Evolutionary conservation across 2,329 filamentous ascomycete genomes (phyloP).

Genomic region (Dryadomyces sulphureus): DNA sequence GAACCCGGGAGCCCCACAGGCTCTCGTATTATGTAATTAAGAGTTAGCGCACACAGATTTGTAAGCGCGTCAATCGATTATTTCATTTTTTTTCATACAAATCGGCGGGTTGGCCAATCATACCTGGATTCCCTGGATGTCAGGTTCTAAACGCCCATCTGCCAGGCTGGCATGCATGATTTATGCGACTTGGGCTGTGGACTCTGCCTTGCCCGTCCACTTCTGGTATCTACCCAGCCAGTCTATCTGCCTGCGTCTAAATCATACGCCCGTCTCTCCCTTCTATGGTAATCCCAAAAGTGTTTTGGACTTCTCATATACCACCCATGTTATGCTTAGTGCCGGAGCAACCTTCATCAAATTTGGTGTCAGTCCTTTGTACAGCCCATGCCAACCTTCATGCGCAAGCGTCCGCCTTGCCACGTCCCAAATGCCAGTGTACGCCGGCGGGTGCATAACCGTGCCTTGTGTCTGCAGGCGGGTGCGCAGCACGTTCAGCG

Average conservation of each 20-base stretch:
- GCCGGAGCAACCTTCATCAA: slow-evolving; percentile 91
- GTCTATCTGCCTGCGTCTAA: not conserved
- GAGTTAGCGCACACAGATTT: too few species aligned
- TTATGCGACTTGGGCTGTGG: too few species aligned
- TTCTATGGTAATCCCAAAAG: slow-evolving; percentile 39
- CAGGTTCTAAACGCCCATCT: too few species aligned
- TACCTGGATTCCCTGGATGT: too few species aligned
- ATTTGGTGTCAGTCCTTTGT: slow-evolving; percentile 91
- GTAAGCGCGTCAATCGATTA: too few species aligned
- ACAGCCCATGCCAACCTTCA: slow-evolving; percentile 75
- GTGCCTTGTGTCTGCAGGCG: slow-evolving; percentile 90
- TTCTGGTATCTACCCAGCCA: too few species aligned
- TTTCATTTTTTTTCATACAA: too few species aligned
- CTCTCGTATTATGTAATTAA: too few species aligned
- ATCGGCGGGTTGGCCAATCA: too few species aligned
- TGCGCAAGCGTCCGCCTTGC: slow-evolving; percentile 66
- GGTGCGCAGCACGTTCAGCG: slow-evolving; percentile 83
- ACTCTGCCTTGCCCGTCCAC: too few species aligned
- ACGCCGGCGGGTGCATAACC: slow-evolving; percentile 75
- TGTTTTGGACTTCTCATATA: slow-evolving; percentile 81
- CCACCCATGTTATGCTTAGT: slow-evolving; percentile 87
- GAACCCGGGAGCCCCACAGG: too few species aligned
- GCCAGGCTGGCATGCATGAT: too few species aligned
- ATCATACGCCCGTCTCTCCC: not conserved
- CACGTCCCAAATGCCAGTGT: slow-evolving; percentile 83